phyloP scores from a whole-genome alignment of 352 stramenopile genomes.

The Hyaloperonospora arabidopsidis region DNA sequence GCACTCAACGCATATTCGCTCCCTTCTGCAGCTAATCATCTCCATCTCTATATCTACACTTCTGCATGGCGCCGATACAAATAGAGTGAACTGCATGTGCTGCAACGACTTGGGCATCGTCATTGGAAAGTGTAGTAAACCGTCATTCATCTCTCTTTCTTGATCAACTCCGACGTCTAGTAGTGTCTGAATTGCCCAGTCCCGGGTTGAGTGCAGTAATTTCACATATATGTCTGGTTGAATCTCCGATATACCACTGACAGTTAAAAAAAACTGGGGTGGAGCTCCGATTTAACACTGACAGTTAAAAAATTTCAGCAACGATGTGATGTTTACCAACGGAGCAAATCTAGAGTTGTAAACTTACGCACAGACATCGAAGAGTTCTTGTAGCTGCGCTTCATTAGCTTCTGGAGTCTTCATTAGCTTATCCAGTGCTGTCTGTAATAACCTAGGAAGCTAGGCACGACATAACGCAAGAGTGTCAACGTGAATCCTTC shows the following conservation, averaged over 20 bases:
- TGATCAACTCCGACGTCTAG: conserved; percentile 15
- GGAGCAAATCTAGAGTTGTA: not conserved
- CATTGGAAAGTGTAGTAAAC: conserved; percentile 2
- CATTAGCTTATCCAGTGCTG: conserved; percentile 19
- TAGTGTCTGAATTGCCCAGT: conserved; percentile 42
- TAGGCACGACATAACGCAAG: not conserved
- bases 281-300: too few species aligned
- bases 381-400: conserved; percentile 25
- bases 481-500: not conserved
- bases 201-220: conserved; percentile 15
- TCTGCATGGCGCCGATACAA: conserved; percentile 24
- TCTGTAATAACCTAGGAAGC: conserved; percentile 22
- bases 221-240: conserved; percentile 12
- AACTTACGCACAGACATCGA: conserved; percentile 25
- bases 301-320: not conserved
- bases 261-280: too few species aligned
- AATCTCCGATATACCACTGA: conserved; percentile 31
- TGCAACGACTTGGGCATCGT: conserved; percentile 21
- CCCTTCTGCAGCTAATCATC: conserved; percentile 14
- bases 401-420: conserved; percentile 15
- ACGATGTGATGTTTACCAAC: conserved; percentile 1
- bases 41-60: conserved; percentile 21
- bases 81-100: conserved; percentile 33
- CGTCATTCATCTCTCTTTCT: not conserved
- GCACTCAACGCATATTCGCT: too few species aligned